These are phyloP conservation scores for Linum usitatissimum DNA, from an alignment of 345 rosid species.

Conservation along the genomic window DNA sequence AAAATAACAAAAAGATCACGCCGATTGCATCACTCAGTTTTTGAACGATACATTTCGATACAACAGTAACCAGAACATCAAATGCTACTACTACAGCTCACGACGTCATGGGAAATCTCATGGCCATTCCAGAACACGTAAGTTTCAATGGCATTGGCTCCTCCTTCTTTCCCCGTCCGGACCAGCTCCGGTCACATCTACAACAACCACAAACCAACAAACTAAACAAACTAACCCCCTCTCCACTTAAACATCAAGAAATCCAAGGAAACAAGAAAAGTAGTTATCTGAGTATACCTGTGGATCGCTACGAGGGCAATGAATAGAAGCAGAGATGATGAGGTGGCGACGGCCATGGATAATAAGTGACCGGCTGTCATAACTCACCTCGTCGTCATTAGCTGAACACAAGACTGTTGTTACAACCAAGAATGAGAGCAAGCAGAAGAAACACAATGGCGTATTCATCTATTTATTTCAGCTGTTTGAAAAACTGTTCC, in stretches of 20 bases:
- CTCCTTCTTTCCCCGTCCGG: constrained; percentile 81
- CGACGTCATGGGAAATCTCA: constrained; percentile 63
- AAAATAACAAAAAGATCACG: neutral
- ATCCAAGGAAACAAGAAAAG: neutral
- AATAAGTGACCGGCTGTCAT: constrained; percentile 51
- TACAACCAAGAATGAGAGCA: constrained; percentile 1
- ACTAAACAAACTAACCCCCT: neutral
- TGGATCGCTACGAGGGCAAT: constrained; percentile 66
- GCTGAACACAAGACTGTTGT: constrained; percentile 12
- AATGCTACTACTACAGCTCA: constrained; percentile 12
- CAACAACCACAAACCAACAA: neutral
- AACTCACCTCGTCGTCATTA: constrained; percentile 37
- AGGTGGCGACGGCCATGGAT: constrained; percentile 52
- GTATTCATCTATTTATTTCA: neutral
- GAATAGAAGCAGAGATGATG: constrained; percentile 61
- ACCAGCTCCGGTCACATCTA: constrained; percentile 93
- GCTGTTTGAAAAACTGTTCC: no score
- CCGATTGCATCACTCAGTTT: no score
- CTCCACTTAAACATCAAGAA: neutral
- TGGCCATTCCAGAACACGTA: constrained; percentile 98
- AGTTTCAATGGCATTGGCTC: constrained; percentile 63
- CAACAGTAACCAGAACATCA: neutral
- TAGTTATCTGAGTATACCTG: constrained; percentile 24
- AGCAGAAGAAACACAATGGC: neutral
- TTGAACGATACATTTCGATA: neutral